Evolutionary conservation across 352 stramenopile genomes (phyloP).

Genomic region (Globisporangium recalcitrans): DNA sequence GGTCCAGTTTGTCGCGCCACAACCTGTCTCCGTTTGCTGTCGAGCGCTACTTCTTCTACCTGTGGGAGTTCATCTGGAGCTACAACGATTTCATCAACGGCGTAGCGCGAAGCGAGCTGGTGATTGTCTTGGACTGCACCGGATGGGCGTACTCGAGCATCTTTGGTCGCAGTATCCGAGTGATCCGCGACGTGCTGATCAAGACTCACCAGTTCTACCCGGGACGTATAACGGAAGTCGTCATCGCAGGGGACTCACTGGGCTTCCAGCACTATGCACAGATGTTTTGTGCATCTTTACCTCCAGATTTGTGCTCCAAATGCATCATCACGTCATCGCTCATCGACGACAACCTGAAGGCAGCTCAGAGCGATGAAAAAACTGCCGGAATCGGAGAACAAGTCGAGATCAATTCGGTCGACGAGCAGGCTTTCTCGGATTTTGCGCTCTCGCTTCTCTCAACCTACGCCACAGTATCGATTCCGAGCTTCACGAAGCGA

Average conservation of each 20-base stretch:
- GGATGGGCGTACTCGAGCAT: conserved; percentile 24
- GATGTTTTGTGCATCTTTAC: conserved; percentile 16
- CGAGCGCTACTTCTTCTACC: conserved; percentile 33
- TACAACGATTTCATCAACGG: conserved; percentile 30
- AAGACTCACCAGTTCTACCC: conserved; percentile 26
- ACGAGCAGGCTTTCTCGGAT: conserved; percentile 24
- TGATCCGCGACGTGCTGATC: conserved; percentile 24
- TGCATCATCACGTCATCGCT: conserved; percentile 1
- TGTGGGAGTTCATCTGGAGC: conserved; percentile 48
- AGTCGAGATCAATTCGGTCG: not conserved
- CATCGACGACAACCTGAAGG: not conserved
- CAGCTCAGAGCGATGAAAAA: not conserved
- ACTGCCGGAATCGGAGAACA: not conserved
- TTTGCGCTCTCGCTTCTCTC: conserved; percentile 27
- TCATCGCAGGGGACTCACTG: conserved; percentile 16
- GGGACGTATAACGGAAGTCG: conserved; percentile 19
- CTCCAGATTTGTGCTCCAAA: conserved; percentile 9
- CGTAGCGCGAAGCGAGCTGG: conserved; percentile 24
- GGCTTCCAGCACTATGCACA: conserved; percentile 10
- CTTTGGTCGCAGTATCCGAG: conserved; percentile 21
- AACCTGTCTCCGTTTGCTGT: conserved; percentile 30
- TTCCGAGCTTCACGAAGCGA: conserved; percentile 27
- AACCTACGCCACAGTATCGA: conserved; percentile 25
- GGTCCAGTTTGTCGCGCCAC: conserved; percentile 16
- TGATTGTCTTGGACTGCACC: conserved; percentile 28